Conservation (phyloP, 345 rosid genomes). For the Psidium friedrichsthalianum region DNA sequence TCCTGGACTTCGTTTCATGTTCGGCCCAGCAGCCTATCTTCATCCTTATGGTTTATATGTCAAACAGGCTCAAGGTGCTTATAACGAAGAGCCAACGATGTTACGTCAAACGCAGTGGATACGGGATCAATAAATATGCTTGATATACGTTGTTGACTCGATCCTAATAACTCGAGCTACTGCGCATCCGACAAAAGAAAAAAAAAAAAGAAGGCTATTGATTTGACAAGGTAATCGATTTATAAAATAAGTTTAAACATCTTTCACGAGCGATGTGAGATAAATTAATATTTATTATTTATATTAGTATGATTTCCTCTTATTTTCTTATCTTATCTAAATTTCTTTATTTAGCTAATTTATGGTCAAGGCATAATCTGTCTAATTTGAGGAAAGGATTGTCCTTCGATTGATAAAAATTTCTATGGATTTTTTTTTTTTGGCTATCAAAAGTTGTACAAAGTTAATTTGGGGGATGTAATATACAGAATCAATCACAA, state of each 20-base stretch:
- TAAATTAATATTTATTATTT: not conserved
- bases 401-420: not conserved
- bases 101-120: accelerated
- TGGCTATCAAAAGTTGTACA: not conserved
- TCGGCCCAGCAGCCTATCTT: not conserved
- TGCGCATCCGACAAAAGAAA: no score
- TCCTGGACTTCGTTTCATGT: not conserved
- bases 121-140: not conserved
- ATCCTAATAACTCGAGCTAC: not conserved
- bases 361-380: not conserved
- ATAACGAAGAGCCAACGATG: not conserved
- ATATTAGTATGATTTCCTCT: not conserved
- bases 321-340: not conserved
- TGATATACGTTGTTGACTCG: not conserved
- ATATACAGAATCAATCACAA: accelerated
- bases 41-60: not conserved
- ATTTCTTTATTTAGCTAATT: not conserved
- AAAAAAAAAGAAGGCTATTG: not conserved
- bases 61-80: not conserved
- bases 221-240: not conserved
- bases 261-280: not conserved
- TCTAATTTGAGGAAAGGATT: not conserved
- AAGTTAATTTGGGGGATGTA: not conserved
- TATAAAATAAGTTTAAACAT: not conserved
- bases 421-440: not conserved